Base-by-base conservation (phyloP, 345 rosid species). In the Populus nigra region DNA sequence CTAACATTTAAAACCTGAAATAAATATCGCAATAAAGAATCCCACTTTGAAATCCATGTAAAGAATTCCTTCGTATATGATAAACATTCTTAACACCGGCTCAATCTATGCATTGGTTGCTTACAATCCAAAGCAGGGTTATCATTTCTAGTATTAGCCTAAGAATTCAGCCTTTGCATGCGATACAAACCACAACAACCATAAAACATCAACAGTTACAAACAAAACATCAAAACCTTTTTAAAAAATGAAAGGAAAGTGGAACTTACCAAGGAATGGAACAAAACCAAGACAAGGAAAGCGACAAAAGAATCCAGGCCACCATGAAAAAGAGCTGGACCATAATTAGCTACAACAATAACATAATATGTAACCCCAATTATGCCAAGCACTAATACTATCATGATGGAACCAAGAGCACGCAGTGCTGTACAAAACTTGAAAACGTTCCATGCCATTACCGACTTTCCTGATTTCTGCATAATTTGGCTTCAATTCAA, bases 371-470 rank as follows among this genome's bases (percentile, higher is more conserved):
- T 85, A 78, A 90, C 83, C 50, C 93, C 92, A 61, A 86, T 73
- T 65, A 93, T 85, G 36, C 89, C 92, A 33, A 93, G 76, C 18
- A 93, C 92, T 47, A 89, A 73, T 1, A 88, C 27, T 78, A 93
- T 90, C 97, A 93, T 90, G 65, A 93, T 82, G 43, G 94, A 91
- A 45, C 97, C 96, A 72, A 91, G 82, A 16, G 93, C 97, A 0
- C 97, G 93, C 31, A 93, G 89, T 8, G 90, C 87, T 43, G 94
- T 89, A 72, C 97, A 93, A 84, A 88, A 91, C 80, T 86, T 89
- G 91, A 93, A 93, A 62, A 90, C 89, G 85, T 93, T 91, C 89
- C 91, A 88, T 27, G 96, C 92, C 96, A 91, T 93, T 47, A 67
- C 55, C 29, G 50, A 5, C 18, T 74, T 70, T 62, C 80, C 71